Evolutionary conservation across 164 flowering plant genomes (phyloP), one percentile per base, ranked within the genome.

Genomic region (Saururus chinensis): DNA sequence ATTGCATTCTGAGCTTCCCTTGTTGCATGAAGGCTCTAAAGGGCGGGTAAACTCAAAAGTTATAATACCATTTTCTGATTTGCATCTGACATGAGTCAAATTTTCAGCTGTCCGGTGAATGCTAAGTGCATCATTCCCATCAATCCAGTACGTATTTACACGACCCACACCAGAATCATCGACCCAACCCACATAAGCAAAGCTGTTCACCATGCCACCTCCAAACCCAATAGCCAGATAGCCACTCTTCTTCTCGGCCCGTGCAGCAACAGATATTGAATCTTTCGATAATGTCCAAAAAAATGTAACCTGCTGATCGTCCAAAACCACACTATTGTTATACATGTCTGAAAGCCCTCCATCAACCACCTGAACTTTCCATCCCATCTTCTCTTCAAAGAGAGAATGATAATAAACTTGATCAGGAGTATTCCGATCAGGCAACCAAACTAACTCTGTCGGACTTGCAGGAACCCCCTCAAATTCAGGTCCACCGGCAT

Each of bases 261-360:
- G 81, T 65, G 84, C 97, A 25, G 99, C 97, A 64, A 93, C 73
- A 16, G 96, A 84, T 72, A 93, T 88, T 11, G 95, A 82, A 66
- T 68, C 53, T 35, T 75, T 72, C 11, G 89, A 74, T 65, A 88
- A 57, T 2, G 96, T 84, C 99, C 99, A 93, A 64, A 88, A 93
- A 22, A 93, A 79, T 2, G 81, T 89, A 70, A 86, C 98, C 75
- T 89, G 98, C 71, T 93, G 98, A 75, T 93, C 98, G 74, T 88
- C 98, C 68, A 93, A 77, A 64, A 87, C 61, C 65, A 90, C 96
- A 71, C 90, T 93, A 73, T 74, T 90, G 59, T 82, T 88, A 64
- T 90, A 93, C 97, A 93, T 93, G 71, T 93, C 99, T 19, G 97
- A 77, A 51, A 93, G 71, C 56, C 99, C 99, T 42, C 97, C 97